Conservation (phyloP, 345 rosid genomes). For the Lepidium aucheri region DNA sequence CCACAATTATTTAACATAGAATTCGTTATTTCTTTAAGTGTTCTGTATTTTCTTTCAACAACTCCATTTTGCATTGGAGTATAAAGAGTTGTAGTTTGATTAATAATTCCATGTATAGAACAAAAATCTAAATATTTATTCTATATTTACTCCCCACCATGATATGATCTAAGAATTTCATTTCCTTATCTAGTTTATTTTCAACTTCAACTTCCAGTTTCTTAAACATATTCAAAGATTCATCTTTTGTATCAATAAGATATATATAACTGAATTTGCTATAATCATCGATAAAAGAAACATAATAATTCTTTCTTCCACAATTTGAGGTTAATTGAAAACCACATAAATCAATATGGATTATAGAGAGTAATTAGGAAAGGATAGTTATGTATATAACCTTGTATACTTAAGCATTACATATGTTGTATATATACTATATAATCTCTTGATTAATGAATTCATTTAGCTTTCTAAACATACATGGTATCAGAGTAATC, state of each 20-base stretch:
- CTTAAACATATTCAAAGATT: background rate
- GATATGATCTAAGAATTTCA: background rate
- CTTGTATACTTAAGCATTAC: too few species aligned
- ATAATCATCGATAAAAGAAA: background rate
- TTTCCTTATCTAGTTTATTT: background rate
- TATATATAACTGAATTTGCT: background rate
- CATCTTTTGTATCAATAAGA: background rate
- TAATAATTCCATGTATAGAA: background rate
- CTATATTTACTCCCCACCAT: background rate
- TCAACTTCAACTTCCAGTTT: background rate
- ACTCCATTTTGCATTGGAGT: background rate
- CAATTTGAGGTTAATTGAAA: too few species aligned
- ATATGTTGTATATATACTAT: too few species aligned
- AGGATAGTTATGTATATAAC: too few species aligned
- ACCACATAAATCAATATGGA: too few species aligned
- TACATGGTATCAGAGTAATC: too few species aligned
- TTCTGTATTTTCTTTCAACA: background rate
- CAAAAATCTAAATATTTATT: background rate
- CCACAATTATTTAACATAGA: background rate
- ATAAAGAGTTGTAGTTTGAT: background rate
- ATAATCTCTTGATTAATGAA: too few species aligned
- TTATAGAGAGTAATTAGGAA: too few species aligned
- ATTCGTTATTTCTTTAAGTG: background rate
- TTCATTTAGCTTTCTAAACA: too few species aligned
- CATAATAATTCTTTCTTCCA: background rate